Conservation (phyloP, 169 alveolate species). For the Perkinsus marinus region DNA sequence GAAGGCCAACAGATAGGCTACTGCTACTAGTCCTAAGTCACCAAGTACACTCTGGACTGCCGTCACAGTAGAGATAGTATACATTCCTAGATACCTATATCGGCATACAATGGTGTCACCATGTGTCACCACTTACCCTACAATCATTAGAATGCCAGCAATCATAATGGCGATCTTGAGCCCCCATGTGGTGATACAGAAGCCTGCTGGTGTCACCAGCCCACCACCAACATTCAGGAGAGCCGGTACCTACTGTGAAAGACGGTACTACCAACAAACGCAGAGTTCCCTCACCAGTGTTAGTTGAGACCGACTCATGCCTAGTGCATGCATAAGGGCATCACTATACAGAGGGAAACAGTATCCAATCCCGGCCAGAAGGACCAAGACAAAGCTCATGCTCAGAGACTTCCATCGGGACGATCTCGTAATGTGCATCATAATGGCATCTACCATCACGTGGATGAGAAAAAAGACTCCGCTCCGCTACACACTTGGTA, state of each 20-base stretch:
- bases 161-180: background rate
- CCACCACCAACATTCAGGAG: background rate
- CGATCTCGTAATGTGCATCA: background rate
- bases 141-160: background rate
- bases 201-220: background rate
- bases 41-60: background rate
- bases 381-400: background rate
- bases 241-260: background rate
- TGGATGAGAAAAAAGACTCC: background rate
- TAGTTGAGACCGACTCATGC: background rate
- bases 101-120: background rate
- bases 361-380: background rate
- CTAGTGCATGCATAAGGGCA: background rate
- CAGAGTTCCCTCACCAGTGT: background rate
- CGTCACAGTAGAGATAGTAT: background rate
- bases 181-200: background rate
- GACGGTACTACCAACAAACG: background rate
- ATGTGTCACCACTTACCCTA: background rate
- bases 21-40: background rate
- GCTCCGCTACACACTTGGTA: background rate
- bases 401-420: background rate
- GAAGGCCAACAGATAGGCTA: background rate
- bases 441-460: background rate
- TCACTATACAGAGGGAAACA: background rate
- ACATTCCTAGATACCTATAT: background rate